Base-by-base conservation (phyloP, 2,329 filamentous ascomycete species). In the Colletotrichum sp. region DNA sequence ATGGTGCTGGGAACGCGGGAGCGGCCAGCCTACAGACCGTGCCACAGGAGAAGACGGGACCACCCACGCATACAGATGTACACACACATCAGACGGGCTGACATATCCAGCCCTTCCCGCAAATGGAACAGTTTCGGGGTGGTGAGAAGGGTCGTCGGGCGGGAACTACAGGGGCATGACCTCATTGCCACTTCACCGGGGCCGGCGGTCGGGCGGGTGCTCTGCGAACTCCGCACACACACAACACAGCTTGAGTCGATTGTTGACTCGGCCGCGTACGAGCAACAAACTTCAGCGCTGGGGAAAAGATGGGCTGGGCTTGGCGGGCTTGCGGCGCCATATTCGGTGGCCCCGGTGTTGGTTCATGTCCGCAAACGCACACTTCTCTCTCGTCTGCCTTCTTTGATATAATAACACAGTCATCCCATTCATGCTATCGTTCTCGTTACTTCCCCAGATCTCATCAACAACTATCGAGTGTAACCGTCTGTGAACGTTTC, bases 181-280 rank as follows among this genome's bases (percentile, higher is more conserved):
- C 70, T 76, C 70, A 73, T 68, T 10, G 69, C 63, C 73, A 64
- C 30, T 34, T 52, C n/a, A 52, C 44, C 44, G 44, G 44, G 39
- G 32, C 64, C 73, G 73, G 69, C 73, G 73, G 69, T 71, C 69
- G 73, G 44, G 70, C 59, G 69, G 70, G 44, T 34, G 64, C 55
- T 68, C 64, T 44, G 57, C 73, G 15, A 76, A 76, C 73, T 73
- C 73, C 57, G 73, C 63, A 24, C 18, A 73, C 18, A 73, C 44
- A 21, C 44, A 21, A 4, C 10, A 52, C n/a, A 13, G 44, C n/a
- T 52, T 21, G 44, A 52, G 44, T 21, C 44, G 44, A 52, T 10
- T 32, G 16, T 26, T 59, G 28, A 63, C 44, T 32, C 64, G 26
- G 70, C 70, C 59, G 59, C 59, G 28, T 13, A 4, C 49, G 9